Evolutionary conservation across 2,329 filamentous ascomycete species (phyloP), one percentile per base, ranked within the genome.

Genomic region (Calonectria leucothoes): DNA sequence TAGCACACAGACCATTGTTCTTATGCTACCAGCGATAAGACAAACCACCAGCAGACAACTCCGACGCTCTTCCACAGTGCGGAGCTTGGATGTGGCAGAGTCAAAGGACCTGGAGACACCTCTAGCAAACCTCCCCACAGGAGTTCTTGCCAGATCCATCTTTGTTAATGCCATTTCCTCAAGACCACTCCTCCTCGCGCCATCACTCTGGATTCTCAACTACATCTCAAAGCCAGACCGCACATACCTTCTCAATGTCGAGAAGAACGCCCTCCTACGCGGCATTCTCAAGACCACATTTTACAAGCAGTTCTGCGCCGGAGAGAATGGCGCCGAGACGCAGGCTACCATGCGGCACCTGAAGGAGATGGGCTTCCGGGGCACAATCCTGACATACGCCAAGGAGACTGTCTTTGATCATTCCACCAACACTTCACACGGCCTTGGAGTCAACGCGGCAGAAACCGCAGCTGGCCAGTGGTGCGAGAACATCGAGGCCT

Each of bases 311-410:
- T 91, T 91, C 81, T 91, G 90, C 75, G 87, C 88, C 0, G 90
- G 90, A 1, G 87, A 88, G 77, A 88, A 85, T 31, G 82, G 82
- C 15, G 79, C 82, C 0, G 87, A 91, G 81, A 87, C 90, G 0
- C 82, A 82, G n/a, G 79, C 79, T 23, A 87, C 84, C 0, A 85
- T 86, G 68, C 82, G 82, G 12, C 81, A 85, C n/a, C 76, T 90
- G 31, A 85, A 87, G 61, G 79, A 84, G 10, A 83, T 90, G 63
- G 89, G 89, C 0, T 91, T 90, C 77, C 83, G 85, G 17, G 89
- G 89, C 5, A 87, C 90, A n/a, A 89, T 91, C 12, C 84, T 91
- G 15, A 90, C 90, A 66, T 91, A 89, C 73, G 89, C 89, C 2
- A 82, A 82, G 12, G 84, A 85, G 67, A 85, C 84, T 7, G 81